phyloP scores from a whole-genome alignment of 2,329 filamentous ascomycete genomes.

The Talaromyces sp. region DNA sequence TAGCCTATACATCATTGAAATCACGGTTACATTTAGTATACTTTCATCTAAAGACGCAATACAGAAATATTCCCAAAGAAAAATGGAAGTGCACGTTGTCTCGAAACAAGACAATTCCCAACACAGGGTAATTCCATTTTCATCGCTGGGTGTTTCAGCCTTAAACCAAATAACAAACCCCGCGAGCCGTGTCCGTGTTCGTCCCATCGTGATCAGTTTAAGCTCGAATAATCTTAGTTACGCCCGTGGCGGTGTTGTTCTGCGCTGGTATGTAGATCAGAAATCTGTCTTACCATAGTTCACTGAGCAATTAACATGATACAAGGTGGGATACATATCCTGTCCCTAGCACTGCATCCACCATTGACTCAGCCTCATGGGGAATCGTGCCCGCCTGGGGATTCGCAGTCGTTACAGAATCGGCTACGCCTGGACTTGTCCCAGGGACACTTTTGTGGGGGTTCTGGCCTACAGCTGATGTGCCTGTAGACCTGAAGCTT shows the following conservation, averaged over 20 bases:
- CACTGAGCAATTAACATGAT: background rate
- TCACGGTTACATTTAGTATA: too few species aligned
- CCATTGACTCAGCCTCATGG: conserved; percentile 34
- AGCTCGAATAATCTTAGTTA: background rate
- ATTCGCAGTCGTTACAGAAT: conserved; percentile 39
- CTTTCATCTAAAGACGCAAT: background rate
- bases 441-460: conserved; percentile 37
- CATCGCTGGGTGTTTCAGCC: background rate
- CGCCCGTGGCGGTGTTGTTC: background rate
- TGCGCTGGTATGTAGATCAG: background rate
- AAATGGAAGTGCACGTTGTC: conserved; percentile 22
- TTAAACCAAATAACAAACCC: background rate
- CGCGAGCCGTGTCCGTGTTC: background rate
- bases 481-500: conserved; percentile 35
- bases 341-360: conserved; percentile 31
- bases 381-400: conserved; percentile 48
- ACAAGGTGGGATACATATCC: conserved; percentile 43
- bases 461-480: conserved; percentile 39
- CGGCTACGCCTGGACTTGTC: conserved; percentile 29
- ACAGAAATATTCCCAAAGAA: background rate
- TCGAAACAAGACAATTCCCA: conserved; percentile 21
- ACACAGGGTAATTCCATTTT: conserved; percentile 15
- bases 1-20: too few species aligned
- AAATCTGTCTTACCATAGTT: background rate
- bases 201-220: background rate